Conservation (phyloP, 169 alveolate genomes). For the Cryptosporidium ubiquitum region DNA sequence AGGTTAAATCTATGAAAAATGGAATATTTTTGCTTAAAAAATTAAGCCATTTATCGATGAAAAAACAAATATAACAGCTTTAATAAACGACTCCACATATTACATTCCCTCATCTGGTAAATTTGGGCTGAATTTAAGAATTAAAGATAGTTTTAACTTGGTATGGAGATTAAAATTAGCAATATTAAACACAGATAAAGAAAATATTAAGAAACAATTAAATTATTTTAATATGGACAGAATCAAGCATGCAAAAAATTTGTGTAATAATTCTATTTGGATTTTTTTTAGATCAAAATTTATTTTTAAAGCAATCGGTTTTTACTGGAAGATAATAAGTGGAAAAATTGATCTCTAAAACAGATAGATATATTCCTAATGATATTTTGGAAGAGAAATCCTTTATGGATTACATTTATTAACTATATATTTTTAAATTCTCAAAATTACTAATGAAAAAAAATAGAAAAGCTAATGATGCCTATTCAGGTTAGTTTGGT, state of each 20-base stretch:
- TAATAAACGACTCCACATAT: constrained; percentile 95
- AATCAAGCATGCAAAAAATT: background rate
- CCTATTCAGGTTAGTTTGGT: constrained; percentile 1
- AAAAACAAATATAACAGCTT: constrained; percentile 77
- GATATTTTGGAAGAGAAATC: background rate
- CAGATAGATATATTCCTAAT: background rate
- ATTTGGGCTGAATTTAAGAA: constrained; percentile 93
- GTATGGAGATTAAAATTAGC: constrained; percentile 80
- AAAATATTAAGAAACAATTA: background rate
- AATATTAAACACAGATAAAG: background rate
- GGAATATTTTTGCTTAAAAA: constrained; percentile 85
- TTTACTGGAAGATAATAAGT: constrained; percentile 55
- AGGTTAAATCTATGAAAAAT: constrained; percentile 71
- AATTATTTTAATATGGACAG: constrained; percentile 4
- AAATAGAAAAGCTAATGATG: background rate
- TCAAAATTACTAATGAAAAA: background rate
- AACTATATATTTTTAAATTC: background rate
- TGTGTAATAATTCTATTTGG: constrained; percentile 75
- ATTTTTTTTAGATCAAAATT: constrained; percentile 74
- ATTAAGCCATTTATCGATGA: constrained; percentile 81
- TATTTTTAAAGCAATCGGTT: constrained; percentile 75
- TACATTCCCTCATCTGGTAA: constrained; percentile 95
- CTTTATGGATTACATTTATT: background rate
- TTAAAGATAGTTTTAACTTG: constrained; percentile 87
- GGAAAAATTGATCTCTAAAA: background rate